These are phyloP conservation scores for Euphorbia celastroides DNA, from an alignment of 441 rosid species.

Conservation along the genomic window DNA sequence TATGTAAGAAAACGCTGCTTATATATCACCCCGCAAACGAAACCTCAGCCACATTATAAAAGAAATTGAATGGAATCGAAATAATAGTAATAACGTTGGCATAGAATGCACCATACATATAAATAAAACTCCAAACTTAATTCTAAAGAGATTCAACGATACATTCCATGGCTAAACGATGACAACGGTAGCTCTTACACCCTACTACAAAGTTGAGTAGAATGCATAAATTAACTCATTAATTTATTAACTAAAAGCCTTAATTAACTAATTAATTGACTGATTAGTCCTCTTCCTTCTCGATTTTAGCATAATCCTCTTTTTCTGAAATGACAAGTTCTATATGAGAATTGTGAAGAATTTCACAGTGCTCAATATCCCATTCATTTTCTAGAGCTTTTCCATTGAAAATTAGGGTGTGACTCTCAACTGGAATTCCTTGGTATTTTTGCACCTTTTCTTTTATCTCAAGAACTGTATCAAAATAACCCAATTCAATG, in stretches of 20 bases:
- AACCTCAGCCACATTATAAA: no score
- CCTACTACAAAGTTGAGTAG: background rate
- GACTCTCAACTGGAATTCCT: slow-evolving; percentile 45
- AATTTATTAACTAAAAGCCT: background rate
- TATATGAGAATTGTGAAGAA: slow-evolving; percentile 56
- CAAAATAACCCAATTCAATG: slow-evolving; percentile 66
- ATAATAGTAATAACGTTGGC: no score
- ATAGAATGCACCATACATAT: no score
- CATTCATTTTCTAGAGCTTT: slow-evolving; percentile 56
- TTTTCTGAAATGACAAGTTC: slow-evolving; percentile 41
- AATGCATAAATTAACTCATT: background rate
- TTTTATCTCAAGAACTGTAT: slow-evolving; percentile 69
- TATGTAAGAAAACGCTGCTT: no score
- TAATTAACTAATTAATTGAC: background rate
- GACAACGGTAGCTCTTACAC: no score
- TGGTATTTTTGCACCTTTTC: slow-evolving; percentile 62
- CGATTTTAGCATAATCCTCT: background rate
- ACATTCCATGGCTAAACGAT: no score
- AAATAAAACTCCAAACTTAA: no score
- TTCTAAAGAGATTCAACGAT: no score
- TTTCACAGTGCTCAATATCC: slow-evolving; percentile 46
- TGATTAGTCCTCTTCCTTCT: background rate
- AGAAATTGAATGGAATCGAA: no score
- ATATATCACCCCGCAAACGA: no score
- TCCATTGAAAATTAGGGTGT: slow-evolving; percentile 61